Base-by-base conservation (phyloP, 441 rosid species). In the Gossypium trilobum region DNA sequence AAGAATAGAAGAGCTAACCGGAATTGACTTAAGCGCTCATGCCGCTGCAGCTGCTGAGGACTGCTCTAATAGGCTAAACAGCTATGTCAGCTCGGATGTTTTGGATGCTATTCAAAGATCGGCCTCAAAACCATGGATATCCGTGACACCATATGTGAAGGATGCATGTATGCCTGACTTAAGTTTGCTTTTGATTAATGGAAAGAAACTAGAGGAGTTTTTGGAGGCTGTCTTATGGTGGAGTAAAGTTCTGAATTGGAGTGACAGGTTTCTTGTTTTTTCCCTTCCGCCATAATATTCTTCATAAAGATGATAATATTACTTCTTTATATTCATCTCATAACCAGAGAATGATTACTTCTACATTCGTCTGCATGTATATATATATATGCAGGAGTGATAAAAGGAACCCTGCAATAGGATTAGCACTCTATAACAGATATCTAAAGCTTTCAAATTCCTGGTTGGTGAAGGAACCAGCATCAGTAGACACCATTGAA, bases 81-180 rank as follows among this genome's bases (percentile, higher is more conserved):
- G 33, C 39, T 33, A 63, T 8, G 79, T 81, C 5, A 81, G 78
- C 70, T 73, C 71, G 8, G 83, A 79, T 55, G 81, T 83, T 20
- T 56, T 82, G 71, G 82, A 75, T 72, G 86, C 84, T 51, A 70
- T 85, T 65, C 88, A 81, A 72, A 77, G 85, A 78, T 81, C 86
- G 20, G 83, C 78, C n/a, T 81, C 81, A 27, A 74, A 76, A 59
- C 77, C 83, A 22, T 85, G 88, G 88, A 80, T 79, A 73, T 76
- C 86, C 17, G 77, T 55, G 59, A 74, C 73, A 20, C 85, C 83
- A 11, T 85, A 82, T 59, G 76, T 67, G 19, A 78, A 56, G 71
- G 78, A 79, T 71, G 44, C 75, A 58, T 82, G 88, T 52, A 19
- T 82, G 77, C 86, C 79, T 20, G 78, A 74, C 69, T 78, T 79